Base-by-base conservation (phyloP, 495 filamentous ascomycete genomes). In the Chaetomium cochliodes region DNA sequence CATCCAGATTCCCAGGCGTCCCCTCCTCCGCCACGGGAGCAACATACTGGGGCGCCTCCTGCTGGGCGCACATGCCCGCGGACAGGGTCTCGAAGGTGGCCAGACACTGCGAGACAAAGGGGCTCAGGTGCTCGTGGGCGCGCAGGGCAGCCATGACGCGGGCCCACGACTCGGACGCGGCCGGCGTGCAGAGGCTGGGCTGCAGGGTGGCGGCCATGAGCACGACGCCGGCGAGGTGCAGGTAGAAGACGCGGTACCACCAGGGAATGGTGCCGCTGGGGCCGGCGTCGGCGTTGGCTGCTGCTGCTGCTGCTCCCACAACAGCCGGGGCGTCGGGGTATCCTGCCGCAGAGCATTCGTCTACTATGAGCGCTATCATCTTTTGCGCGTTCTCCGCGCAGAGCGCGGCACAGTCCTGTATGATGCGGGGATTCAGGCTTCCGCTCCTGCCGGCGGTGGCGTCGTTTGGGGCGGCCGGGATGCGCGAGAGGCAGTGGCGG, bases 171-270 rank as follows among this genome's bases (percentile, higher is more conserved):
- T 58, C 23, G 12, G 11, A n/a, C 5, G 7, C 56, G 3, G 23
- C 39, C 2, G 46, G 46, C 8, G 46, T 50, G 18, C n/a, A 50
- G 41, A 58, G 56, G 20, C n/a, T n/a, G 6, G 56, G 56, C 39
- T 22, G 56, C 23, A 58, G 39, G 5, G 18, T n/a, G 9, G 56
- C 56, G 0, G 22, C 56, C 18, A 58, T 58, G 11, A 58, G 41
- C 2, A 58, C 22, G 39, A 33, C 46, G 56, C 37, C 37, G 22
- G 56, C 56, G 20, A 22, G 6, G 41, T 58, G 23, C 23, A 58
- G 22, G 12, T 23, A 57, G 54, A 23, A 25, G n/a, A 57, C 28
- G 20, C 54, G 54, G 37, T 57, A 57, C 54, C 54, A 57, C 54
- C 54, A 57, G 11, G 54, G 46, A 20, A 50, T 50, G n/a, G 8